Base-by-base conservation (phyloP, 371 early-diverging fungal species). In the Paraphysoderma sedebokerense region DNA sequence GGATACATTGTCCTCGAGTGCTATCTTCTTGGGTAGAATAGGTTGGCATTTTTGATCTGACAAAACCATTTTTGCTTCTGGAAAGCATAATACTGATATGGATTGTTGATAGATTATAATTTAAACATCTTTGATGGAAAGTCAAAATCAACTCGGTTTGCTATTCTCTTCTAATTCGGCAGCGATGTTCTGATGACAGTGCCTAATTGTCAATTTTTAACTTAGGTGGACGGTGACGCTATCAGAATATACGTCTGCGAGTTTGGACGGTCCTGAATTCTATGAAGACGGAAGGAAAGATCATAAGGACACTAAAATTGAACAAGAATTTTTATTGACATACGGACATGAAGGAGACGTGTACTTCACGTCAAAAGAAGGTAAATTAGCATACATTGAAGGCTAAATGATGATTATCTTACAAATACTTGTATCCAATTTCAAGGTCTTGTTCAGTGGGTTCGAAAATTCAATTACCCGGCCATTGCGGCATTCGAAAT, bases 21-120 rank as follows among this genome's bases (percentile, higher is more conserved):
- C 67, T 0, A 55, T 66, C 13, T 61, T 60, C 38, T 47, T 66
- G 24, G 68, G 63, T 4, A 60, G 61, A 46, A 50, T 62, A 45
- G 65, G 67, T 50, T 28, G 47, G 38, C 20, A 31, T 60, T 17
- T 57, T 58, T 39, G 58, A 51, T 19, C 40, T 33, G 34, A 36
- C 30, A 8, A 38, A 45, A 40, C 35, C 32, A 28, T 19, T 59
- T 26, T 49, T 59, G 12, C 47, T 59, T 37, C 49, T 51, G 20
- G 59, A 59, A n/a, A 50, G 42, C 35, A 40, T 54, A 27, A 55
- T 51, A 32, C 47, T 50, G 4, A 59, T 59, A 22, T 48, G 51
- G 15, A 59, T 59, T 12, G n/a, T n/a, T n/a, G n/a, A n/a, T n/a
- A n/a, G n/a, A n/a, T n/a, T n/a, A n/a, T n/a, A n/a, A n/a, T n/a